Conservation (phyloP, 2,329 filamentous ascomycete species). For the Arthrobotrys megalospora region DNA sequence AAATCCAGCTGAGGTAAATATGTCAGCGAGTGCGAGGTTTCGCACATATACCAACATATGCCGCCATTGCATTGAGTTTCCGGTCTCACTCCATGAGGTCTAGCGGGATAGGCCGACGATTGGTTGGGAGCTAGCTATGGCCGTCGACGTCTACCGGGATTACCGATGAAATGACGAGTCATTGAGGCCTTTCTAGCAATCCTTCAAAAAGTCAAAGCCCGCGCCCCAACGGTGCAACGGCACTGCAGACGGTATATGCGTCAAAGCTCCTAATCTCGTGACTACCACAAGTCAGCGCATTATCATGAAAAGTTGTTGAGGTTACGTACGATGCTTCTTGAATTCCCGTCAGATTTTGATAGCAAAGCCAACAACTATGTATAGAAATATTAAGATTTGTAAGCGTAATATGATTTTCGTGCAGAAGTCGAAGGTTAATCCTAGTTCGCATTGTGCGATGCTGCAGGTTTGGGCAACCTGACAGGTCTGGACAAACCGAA, state of each 20-base stretch:
- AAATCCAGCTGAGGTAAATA: slow-evolving; percentile 44
- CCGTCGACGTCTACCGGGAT: slow-evolving; percentile 50
- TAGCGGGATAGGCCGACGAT: slow-evolving; percentile 12
- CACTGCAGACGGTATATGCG: slow-evolving; percentile 28
- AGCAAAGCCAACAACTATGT: slow-evolving; percentile 34
- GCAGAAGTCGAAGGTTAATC: slow-evolving; percentile 42
- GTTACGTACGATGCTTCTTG: slow-evolving; percentile 41
- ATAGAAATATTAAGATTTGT: slow-evolving; percentile 58
- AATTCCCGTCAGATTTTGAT: slow-evolving; percentile 39
- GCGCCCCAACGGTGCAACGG: slow-evolving; percentile 24
- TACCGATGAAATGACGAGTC: slow-evolving; percentile 46
- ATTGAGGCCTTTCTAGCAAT: slow-evolving; percentile 28
- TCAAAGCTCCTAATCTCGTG: slow-evolving; percentile 60
- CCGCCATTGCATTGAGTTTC: slow-evolving; percentile 39
- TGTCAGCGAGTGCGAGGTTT: slow-evolving; percentile 48
- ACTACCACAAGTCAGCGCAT: slow-evolving; percentile 51
- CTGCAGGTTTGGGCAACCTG: slow-evolving; percentile 32
- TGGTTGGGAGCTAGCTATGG: slow-evolving; percentile 13
- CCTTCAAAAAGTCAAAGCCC: slow-evolving; percentile 44
- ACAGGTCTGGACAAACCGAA: slow-evolving; percentile 36
- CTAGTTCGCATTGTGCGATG: slow-evolving; percentile 56
- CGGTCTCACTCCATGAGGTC: slow-evolving; percentile 24
- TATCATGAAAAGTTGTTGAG: slow-evolving; percentile 43
- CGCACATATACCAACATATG: slow-evolving; percentile 17
- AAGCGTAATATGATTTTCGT: slow-evolving; percentile 58